Evolutionary conservation across 23 red algal genomes (phyloP).

Genomic region (Gracilaria caudata): DNA sequence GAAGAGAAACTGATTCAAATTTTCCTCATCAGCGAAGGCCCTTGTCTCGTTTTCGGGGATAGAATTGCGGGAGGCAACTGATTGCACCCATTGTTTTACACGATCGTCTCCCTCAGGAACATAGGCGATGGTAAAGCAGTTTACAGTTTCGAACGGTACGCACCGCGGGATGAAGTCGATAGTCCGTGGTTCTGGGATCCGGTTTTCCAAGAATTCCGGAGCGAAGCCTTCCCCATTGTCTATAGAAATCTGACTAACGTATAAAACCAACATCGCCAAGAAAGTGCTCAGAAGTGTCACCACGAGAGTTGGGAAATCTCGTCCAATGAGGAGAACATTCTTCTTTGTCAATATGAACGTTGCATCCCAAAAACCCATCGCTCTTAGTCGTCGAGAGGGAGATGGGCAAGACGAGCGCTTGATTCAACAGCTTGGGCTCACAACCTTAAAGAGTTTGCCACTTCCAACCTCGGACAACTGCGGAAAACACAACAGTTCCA

Average conservation of each 20-base stretch:
- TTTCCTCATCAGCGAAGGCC: slow-evolving; percentile 43
- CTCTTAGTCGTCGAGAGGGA: neutral
- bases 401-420: neutral
- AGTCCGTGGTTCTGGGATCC: slow-evolving; percentile 13
- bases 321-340: slow-evolving; percentile 48
- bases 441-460: neutral
- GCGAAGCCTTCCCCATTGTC: slow-evolving; percentile 57
- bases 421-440: too few relatives aligned
- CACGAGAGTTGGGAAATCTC: slow-evolving; percentile 37
- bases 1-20: slow-evolving; percentile 68
- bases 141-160: slow-evolving; percentile 45
- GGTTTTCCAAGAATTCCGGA: slow-evolving; percentile 34
- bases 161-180: slow-evolving; percentile 55
- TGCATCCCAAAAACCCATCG: slow-evolving; percentile 26
- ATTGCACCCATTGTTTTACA: slow-evolving; percentile 35
- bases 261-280: slow-evolving; percentile 59
- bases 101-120: slow-evolving; percentile 23
- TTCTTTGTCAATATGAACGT: slow-evolving; percentile 57
- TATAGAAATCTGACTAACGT: slow-evolving; percentile 64
- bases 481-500: too few relatives aligned
- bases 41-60: slow-evolving; percentile 52
- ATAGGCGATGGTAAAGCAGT: slow-evolving; percentile 63
- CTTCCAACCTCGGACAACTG: too few relatives aligned
- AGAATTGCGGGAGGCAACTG: slow-evolving; percentile 5
- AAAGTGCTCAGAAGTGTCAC: slow-evolving; percentile 58